Evolutionary conservation across 2,329 filamentous ascomycete species (phyloP), one percentile per base, ranked within the genome.

Genomic region (Trichophyton mentagrophytes): DNA sequence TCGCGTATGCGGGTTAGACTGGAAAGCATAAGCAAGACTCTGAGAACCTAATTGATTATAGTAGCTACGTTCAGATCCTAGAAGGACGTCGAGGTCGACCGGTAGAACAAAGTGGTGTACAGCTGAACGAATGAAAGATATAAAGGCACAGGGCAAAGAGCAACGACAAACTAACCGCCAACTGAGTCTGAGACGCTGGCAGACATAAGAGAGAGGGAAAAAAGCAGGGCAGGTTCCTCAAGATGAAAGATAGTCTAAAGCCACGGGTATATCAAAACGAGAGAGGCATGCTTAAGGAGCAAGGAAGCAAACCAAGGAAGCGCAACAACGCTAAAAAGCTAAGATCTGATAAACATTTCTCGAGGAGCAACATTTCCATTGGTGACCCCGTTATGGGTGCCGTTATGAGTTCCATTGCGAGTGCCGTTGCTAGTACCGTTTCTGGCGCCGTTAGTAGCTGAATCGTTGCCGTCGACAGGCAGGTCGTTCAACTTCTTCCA

Each of bases 401-500:
- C 62, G 58, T 55, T 44, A n/a, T 25, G 44, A n/a, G n/a, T 55
- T 6, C 62, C 60, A 57, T 62, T 62, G 5, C 36, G 20, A 49
- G 15, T 44, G 11, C 33, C 62, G 53, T 55, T 51, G 20, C 17
- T 38, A 13, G 22, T 58, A 22, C 62, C 58, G 40, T 61, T 60
- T n/a, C 56, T 61, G 59, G 22, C 61, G 51, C 27, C 61, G 47
- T 59, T 63, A 8, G 33, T 60, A 11, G n/a, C 27, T 36, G 51
- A 20, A 55, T 3, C 51, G n/a, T 33, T n/a, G 27, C 27, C 27
- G n/a, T 20, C 66, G 47, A 63, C 68, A 40, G 63, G 65, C 30
- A 59, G 61, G 17, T 59, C 65, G 59, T 64, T 65, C 57, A 67
- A 64, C 38, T 66, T 72, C 65, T 75, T 77, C 83, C 83, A 86